Percentiles rank a stretch among this genome's conserved stretches.
phyloP scores from a whole-genome alignment of 805 yeast genomes.

The Ogataea pilisensis region DNA sequence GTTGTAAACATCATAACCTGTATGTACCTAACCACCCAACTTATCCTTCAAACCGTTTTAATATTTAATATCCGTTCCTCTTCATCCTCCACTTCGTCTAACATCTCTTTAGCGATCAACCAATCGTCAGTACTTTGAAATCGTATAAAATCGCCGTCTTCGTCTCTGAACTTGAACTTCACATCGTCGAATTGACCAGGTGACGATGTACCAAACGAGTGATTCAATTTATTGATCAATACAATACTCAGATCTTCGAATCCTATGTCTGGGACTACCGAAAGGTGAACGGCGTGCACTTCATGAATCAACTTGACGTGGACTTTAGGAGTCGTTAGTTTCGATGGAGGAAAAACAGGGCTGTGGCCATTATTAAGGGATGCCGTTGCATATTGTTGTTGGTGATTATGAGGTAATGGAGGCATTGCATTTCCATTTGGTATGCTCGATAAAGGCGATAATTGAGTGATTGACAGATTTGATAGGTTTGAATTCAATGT shows the following conservation, averaged over 20 bases:
- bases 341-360: background rate
- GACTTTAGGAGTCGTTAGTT: constrained; percentile 8
- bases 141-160: constrained; percentile 90
- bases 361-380: background rate
- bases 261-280: constrained; percentile 41
- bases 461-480: constrained; percentile 13
- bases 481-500: constrained; percentile 12
- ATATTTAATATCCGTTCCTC: constrained; percentile 33
- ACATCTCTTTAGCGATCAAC: constrained; percentile 74
- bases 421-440: background rate
- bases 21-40: no score
- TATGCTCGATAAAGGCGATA: background rate
- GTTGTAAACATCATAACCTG: no score
- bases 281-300: constrained; percentile 56
- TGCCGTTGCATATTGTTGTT: constrained; percentile 5
- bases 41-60: constrained; percentile 11
- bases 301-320: constrained; percentile 34
- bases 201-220: constrained; percentile 44
- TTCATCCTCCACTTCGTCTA: constrained; percentile 44
- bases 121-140: constrained; percentile 87
- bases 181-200: constrained; percentile 18
- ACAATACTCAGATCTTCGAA: constrained; percentile 35
- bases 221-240: constrained; percentile 48
- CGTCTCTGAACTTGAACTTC: constrained; percentile 80
- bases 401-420: background rate